Evolutionary conservation across 2,329 filamentous ascomycete species (phyloP).

Genomic region (Beauveria medogensis): DNA sequence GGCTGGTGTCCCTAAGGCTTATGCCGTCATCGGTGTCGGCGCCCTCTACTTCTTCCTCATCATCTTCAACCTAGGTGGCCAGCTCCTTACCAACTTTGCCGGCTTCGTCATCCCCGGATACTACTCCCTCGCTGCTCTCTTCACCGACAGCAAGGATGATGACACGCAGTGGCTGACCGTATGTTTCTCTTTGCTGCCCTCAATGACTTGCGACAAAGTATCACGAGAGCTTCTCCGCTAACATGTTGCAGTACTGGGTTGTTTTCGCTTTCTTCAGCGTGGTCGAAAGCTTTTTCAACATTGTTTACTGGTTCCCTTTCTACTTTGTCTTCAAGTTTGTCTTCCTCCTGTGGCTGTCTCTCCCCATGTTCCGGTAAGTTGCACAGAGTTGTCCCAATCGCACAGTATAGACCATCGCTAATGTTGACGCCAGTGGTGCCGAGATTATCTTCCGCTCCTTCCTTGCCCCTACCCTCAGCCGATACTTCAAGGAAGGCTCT

Average conservation of each 20-base stretch:
- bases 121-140: constrained; percentile 74
- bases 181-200: constrained; percentile 25
- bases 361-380: constrained; percentile 84
- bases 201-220: background rate
- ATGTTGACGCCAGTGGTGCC: constrained; percentile 59
- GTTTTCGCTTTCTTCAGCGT: constrained; percentile 78
- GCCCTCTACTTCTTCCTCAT: constrained; percentile 85
- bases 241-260: constrained; percentile 68
- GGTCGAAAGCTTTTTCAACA: constrained; percentile 72
- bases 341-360: constrained; percentile 93
- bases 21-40: constrained; percentile 66
- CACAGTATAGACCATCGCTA: constrained; percentile 4
- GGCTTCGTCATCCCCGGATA: constrained; percentile 78
- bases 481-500: constrained; percentile 74
- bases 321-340: constrained; percentile 99
- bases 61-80: constrained; percentile 85
- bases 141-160: constrained; percentile 62
- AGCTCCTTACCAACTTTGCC: constrained; percentile 79
- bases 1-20: constrained; percentile 76
- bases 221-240: constrained; percentile 21
- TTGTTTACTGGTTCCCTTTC: constrained; percentile 94
- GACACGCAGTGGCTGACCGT: constrained; percentile 77
- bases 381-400: background rate
- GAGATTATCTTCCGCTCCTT: constrained; percentile 96
- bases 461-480: constrained; percentile 81